Evolutionary conservation across 148 eudicot species (phyloP), one percentile per base, ranked within the genome.

Genomic region (Polygonum aviculare): DNA sequence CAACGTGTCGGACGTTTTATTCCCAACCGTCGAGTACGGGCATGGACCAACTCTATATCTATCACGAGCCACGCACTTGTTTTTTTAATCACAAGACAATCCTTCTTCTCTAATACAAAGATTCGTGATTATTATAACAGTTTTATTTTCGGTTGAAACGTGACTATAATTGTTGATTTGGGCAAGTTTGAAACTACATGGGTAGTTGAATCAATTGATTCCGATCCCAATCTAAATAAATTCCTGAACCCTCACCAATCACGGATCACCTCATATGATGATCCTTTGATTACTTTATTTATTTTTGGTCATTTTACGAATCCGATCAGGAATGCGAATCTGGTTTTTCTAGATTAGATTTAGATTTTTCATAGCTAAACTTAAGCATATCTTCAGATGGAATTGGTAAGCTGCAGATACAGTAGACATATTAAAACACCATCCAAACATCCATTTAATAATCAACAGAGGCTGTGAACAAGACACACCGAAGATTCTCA

Each of bases 1-100:
- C 38, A 33, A 62, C 69, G 69, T 62, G 69, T 62, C 69, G 69
- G 69, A 62, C 35, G 31, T 31, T 22, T 62, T 10, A 62, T 62
- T 22, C 36, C 69, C 31, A 62, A 62, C 38, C 57, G 57, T 51
- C 57, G 57, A 15, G 57, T 51, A 16, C 57, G 57, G 19, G n/a
- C 19, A 4, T 12, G 38, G 69, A 54, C 22, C 60, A 54, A 16
- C 19, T 51, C 55, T 4, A 22, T 54, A 54, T 62, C 15, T 31
- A 62, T 31, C 38, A 31, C 26, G 10, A 7, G 5, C 19, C 63
- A 57, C 33, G 9, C 36, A 60, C 69, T 15, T 16, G 1, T 51
- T 51, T 51, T 12, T 51, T 12, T 14, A 2, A 5, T 44, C 47
- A 44, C 8, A 44, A 44, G 6, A 41, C 7, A 44, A 44, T 6